Base-by-base conservation (phyloP, 2,329 filamentous ascomycete genomes). In the Neopestalotiopsis rosae region DNA sequence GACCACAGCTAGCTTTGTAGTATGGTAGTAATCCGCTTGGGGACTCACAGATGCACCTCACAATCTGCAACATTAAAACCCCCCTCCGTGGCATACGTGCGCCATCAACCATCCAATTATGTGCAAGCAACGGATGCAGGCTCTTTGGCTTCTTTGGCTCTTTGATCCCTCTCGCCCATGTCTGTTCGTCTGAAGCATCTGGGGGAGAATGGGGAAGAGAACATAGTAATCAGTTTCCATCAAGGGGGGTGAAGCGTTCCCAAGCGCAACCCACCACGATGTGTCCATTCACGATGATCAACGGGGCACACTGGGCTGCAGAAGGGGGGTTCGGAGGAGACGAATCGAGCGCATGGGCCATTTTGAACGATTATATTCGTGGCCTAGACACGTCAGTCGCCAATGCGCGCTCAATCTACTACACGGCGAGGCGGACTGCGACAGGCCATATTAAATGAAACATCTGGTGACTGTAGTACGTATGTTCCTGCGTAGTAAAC, bases 381-480 rank as follows among this genome's bases (percentile, higher is more conserved):
- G 20, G 34, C 28, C 61, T 52, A 64, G 61, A 64, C 61, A 52
- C 61, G 61, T 64, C 61, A 64, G 61, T 64, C 34, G 17, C 59
- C 12, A 28, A 49, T 49, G 61, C n/a, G 30, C 10, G 20, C 24
- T 45, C 61, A 64, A 66, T 66, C 52, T 57, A 66, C 52, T 57
- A 66, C 52, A 30, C 14, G 28, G 14, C 52, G 40, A 34, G 52
- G 42, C 42, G 45, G 45, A 34, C 62, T 32, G 45, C 49, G 64
- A n/a, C 42, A 58, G 24, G 45, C 17, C 49, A 38, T 58, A 58
- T 66, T 32, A 66, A 66, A 14, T 5, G n/a, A 28, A 52, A 52
- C 45, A 52, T 52, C 45, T 52, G 45, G 20, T 52, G 45, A 52
- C 20, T 52, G 45, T 24, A 52, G 20, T 52, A 20, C 9, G 24